Base-by-base conservation (phyloP, 73 alveolate genomes). In the Paramecium octaurelia region DNA sequence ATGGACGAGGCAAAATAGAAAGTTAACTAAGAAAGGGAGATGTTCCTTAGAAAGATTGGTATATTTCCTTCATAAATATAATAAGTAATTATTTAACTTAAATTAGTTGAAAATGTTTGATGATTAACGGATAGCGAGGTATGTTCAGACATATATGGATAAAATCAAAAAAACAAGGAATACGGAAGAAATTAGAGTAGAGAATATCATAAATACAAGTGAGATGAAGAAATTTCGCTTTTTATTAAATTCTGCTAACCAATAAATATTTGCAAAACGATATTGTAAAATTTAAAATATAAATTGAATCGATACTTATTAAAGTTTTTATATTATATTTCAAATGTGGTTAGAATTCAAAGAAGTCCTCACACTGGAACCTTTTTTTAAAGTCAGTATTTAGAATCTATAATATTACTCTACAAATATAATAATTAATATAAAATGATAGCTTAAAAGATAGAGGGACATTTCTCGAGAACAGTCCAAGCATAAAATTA, bases 1-100 rank as follows among this genome's bases (percentile, higher is more conserved):
- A 44, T 11, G 4, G 14, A 48, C 8, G 86, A 59, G 95, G 94
- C 8, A 92, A 87, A 24, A 40, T 40, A 40, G 48, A 40, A 40
- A 7, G 48, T 1, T 7, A 8, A 8, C 7, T 4, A 40, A 8
- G 3, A 48, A 48, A 48, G 24, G 21, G 59, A 48, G 48, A 40
- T 40, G 16, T 11, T 7, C 16, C 2, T 40, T 40, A 2, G 2
- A 40, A 38, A 38, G 44, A 2, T 40, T 40, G 48, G 10, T 40
- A 40, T 48, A 48, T 48, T 46, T 48, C 16, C 5, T 48, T 48
- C 4, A 12, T 4, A 16, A 7, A 54, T 2, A 6, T 4, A 54
- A 54, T 54, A 9, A 18, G 4, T 54, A 54, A 18, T 54, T 54
- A 54, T 54, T 16, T 54, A 54, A 54, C 12, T 54, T 54, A 18